Evolutionary conservation across 805 yeast genomes (phyloP), one percentile per base, ranked within the genome.

Genomic region (Ogataea nonfermentans): DNA sequence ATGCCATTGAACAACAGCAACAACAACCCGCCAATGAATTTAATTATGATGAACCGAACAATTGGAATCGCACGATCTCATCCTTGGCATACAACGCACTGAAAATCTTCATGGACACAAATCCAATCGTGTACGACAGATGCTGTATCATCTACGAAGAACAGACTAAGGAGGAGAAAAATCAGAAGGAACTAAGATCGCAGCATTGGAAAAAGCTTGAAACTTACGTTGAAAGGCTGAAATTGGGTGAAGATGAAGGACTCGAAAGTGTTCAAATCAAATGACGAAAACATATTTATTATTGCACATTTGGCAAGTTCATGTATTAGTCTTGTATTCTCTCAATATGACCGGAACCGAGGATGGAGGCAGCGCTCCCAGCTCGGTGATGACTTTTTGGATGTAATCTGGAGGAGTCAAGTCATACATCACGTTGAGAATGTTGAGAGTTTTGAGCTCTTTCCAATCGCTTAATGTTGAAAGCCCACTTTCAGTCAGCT

Each of bases 281-380:
- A 41, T 57, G 35, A 44, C 9, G 16, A 30, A n/a, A 19, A 16
- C 34, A 32, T 32, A 19, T 31, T 35, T 24, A 37, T 41, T 44
- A 27, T 31, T 15, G 10, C 27, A n/a, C 15, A 17, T 19, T 19
- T 5, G 22, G 8, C 8, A 19, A 19, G 37, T 24, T 42, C 38
- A 59, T 34, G 53, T 51, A n/a, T 57, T 46, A 38, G 61, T 56
- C 63, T 88, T 87, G 63, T 91, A 93, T 63, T 93, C 99, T 65
- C 98, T 78, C 53, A 93, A 69, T 46, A 93, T 87, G 34, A 93
- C 98, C 19, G 99, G 99, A 42, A 93, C 98, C 2, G 98, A 88
- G n/a, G 95, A 84, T 29, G 99, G 96, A 9, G 99, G 99, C 51
- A 93, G 72, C 2, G 95, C 87, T 20, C 99, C 99, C 48, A 91